phyloP scores from a whole-genome alignment of 2,329 filamentous ascomycete genomes.

The Delphinella strobiligena region DNA sequence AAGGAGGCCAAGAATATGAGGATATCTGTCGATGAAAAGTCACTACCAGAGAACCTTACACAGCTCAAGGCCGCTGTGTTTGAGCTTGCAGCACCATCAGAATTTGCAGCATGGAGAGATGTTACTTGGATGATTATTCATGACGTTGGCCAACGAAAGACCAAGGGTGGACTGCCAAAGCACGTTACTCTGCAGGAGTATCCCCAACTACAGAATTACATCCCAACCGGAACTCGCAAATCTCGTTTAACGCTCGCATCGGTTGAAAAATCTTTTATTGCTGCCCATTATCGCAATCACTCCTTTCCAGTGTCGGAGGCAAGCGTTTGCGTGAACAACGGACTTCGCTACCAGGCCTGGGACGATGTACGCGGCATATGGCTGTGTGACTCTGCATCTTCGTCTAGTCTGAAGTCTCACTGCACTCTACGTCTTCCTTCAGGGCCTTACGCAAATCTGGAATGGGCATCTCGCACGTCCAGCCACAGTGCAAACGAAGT shows the following conservation, averaged over 20 bases:
- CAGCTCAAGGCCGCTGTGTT: constrained; percentile 37
- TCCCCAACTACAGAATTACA: constrained; percentile 19
- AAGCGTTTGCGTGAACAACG: constrained; percentile 35
- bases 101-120: constrained; percentile 39
- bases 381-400: constrained; percentile 19
- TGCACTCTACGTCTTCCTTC: constrained; percentile 28
- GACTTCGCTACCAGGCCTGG: constrained; percentile 36
- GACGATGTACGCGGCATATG: constrained; percentile 30
- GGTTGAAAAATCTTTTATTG: constrained; percentile 32
- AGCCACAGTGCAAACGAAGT: constrained; percentile 43
- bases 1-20: constrained; percentile 25
- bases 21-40: constrained; percentile 39
- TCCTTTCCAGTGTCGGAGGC: constrained; percentile 29
- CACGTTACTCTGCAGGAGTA: constrained; percentile 22
- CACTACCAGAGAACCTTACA: constrained; percentile 28
- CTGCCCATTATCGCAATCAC: constrained; percentile 36
- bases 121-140: constrained; percentile 38
- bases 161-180: constrained; percentile 10
- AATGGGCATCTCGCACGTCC: constrained; percentile 20
- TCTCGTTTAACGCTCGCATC: constrained; percentile 27
- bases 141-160: constrained; percentile 21
- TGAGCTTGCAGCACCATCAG: constrained; percentile 36
- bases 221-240: background rate
- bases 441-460: constrained; percentile 20
- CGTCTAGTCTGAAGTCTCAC: constrained; percentile 34